A percentile compares a stretch with the other conserved stretches of the same genome.
Conservation (phyloP, 2,329 filamentous ascomycete genomes). For the Achaetomium macrosporum region DNA sequence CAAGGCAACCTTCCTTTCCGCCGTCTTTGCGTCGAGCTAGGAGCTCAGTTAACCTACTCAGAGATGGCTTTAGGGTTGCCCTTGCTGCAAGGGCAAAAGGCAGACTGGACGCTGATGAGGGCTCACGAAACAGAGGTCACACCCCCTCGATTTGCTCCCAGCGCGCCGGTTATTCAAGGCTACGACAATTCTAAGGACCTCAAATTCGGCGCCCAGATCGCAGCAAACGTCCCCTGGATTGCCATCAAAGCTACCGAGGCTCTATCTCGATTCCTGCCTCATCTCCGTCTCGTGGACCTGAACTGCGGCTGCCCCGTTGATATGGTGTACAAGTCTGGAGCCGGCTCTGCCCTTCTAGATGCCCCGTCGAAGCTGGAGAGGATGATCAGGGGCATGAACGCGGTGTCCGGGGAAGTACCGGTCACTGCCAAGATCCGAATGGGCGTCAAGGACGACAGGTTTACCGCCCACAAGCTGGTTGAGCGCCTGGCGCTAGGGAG, state of each 20-base stretch:
- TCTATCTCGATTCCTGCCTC: slow-evolving; percentile 68
- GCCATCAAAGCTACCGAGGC: slow-evolving; percentile 84
- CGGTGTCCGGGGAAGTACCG: slow-evolving; percentile 81
- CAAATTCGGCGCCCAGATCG: slow-evolving; percentile 88
- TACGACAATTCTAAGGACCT: slow-evolving; percentile 81
- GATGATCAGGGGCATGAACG: slow-evolving; percentile 94
- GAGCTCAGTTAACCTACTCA: slow-evolving; percentile 90
- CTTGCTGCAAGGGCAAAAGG: slow-evolving; percentile 79
- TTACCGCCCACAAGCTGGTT: slow-evolving; percentile 74
- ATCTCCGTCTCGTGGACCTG: slow-evolving; percentile 84
- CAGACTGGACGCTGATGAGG: slow-evolving; percentile 93
- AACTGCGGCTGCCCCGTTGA: slow-evolving; percentile 98
- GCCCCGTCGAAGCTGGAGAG: slow-evolving; percentile 82
- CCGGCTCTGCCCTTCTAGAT: slow-evolving; percentile 89
- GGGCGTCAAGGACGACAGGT: slow-evolving; percentile 73
- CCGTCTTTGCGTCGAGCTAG: slow-evolving; percentile 79
- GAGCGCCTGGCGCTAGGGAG: slow-evolving; percentile 78
- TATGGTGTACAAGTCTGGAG: slow-evolving; percentile 80
- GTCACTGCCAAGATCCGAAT: slow-evolving; percentile 94
- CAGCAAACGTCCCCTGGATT: slow-evolving; percentile 85
- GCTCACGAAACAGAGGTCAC: slow-evolving; percentile 77
- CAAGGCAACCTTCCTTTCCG: slow-evolving; percentile 96
- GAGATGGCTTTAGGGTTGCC: slow-evolving; percentile 96
- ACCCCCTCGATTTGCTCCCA: slow-evolving; percentile 61
- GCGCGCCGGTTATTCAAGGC: slow-evolving; percentile 54